Evolutionary conservation across 164 flowering plant genomes (phyloP), one percentile per base, ranked within the genome.

Genomic region (Taxillus chinensis): DNA sequence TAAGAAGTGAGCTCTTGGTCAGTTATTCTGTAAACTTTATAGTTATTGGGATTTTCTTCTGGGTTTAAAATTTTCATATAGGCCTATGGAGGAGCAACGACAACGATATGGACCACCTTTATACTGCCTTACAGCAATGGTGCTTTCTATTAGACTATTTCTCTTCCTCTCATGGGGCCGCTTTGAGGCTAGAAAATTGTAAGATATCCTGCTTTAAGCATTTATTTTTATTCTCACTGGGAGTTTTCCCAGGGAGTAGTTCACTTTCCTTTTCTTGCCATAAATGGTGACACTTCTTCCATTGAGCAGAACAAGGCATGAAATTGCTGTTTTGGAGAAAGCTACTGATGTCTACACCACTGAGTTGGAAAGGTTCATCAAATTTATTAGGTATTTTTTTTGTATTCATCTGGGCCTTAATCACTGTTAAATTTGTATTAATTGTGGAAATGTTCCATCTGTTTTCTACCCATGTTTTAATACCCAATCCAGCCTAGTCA

Each of bases 11-110:
- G 41, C 2, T 3, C 48, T 42, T 59, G 48, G 41, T 42, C 48
- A 41, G 40, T 57, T 13, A 57, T 9, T 40, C 5, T 27, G 27
- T 27, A 27, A 27, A 27, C 27, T 27, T 27, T 27, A 27, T 27
- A 27, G 27, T 27, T 27, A 27, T 27, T 27, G 27, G 27, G 27
- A 27, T 27, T 27, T 27, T 27, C 27, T 27, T 27, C 27, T 27
- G 27, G 27, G 27, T 27, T 67, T 53, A 57, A 56, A 46, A 67
- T 9, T 56, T 45, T 57, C 60, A 39, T 14, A 15, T 64, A 92
- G 98, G 83, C 98, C 98, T 65, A 92, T 92, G 98, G 98, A 92
- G 73, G 98, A 92, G 77, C 98, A 90, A 72, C 72, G 98, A 46
- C 86, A 85, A 50, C 90, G 95, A 50, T 92, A 92, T 76, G 98